Base-by-base conservation (phyloP, 202 grass and related monocot species). In the Musa balbisiana region DNA sequence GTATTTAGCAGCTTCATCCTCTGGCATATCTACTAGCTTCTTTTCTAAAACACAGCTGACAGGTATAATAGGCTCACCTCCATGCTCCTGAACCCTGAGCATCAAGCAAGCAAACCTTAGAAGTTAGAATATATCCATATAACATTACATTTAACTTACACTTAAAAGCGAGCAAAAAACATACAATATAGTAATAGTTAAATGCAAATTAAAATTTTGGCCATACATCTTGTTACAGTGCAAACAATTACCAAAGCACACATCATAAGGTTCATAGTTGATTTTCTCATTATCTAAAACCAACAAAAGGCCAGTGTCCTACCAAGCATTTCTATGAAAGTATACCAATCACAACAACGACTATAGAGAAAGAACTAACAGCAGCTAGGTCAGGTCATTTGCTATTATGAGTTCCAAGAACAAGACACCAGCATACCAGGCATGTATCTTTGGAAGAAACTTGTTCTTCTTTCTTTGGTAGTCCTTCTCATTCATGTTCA, bases 401-500 rank as follows among this genome's bases (percentile, higher is more conserved):
- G 64, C 58, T 55, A 62, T 69, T 26, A 73, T 12, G 55, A 81
- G 51, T 43, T 66, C 52, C 51, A 16, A 43, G 83, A 53, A 78
- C 72, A 69, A 53, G 19, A 65, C 11, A 23, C 1, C 19, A 52
- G 15, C 27, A 54, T 91, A 98, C 94, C 94, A 98, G 51, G 91
- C 75, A 72, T 98, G 94, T 82, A 98, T 98, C 84, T 92, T 98
- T 1, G 94, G 94, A 14, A 98, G 78, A 69, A 98, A 98, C 69
- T 98, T 98, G 87, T 98, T 98, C 83, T 98, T 98, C 87, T 92
- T 94, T 79, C 94, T 86, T 86, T 93, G 91, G 79, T 92, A 98
- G 67, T 98, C 91, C 84, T 82, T 98, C 79, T 98, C 94, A 85
- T 89, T 98, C 94, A 98, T 93, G 69, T 98, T 98, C 73, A 98